phyloP scores from a whole-genome alignment of 1,139 yeast genomes.

The Scheffersomyces titani region DNA sequence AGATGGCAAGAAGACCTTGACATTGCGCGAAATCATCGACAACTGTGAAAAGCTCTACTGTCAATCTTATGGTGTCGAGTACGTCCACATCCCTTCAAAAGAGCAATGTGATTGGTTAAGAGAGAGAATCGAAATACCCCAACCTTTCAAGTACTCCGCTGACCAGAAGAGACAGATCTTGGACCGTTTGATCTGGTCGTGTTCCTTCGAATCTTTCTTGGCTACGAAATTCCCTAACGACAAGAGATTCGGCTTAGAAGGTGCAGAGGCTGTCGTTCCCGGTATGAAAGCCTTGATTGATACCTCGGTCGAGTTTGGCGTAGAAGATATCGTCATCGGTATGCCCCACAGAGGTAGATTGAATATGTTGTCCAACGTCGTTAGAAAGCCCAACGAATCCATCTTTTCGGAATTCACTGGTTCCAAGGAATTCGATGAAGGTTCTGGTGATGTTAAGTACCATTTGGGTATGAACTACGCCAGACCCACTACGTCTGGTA shows the following conservation, averaged over 20 bases:
- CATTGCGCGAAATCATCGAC: conserved; percentile 74
- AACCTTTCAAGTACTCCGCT: conserved; percentile 76
- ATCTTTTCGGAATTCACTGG: conserved; percentile 96
- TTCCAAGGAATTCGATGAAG: conserved; percentile 80
- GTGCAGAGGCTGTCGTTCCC: conserved; percentile 95
- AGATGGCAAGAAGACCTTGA: conserved; percentile 61
- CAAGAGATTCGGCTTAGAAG: conserved; percentile 97
- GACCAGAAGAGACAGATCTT: conserved; percentile 96
- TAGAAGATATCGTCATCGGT: conserved; percentile 95
- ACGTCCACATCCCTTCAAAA: conserved; percentile 94
- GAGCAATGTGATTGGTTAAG: conserved; percentile 98
- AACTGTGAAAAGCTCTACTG: conserved; percentile 86
- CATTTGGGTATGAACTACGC: conserved; percentile 99
- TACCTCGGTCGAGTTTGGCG: conserved; percentile 88
- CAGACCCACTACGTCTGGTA: conserved; percentile 98
- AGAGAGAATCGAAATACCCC: conserved; percentile 92
- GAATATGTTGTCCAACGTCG: conserved; percentile 96
- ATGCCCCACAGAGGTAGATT: conserved; percentile 99
- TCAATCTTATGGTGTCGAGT: conserved; percentile 88
- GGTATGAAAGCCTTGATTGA: conserved; percentile 97
- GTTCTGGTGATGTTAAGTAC: conserved; percentile 98
- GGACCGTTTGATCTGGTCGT: conserved; percentile 96
- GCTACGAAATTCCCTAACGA: conserved; percentile 97
- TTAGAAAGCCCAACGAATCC: conserved; percentile 97
- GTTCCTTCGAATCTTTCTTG: conserved; percentile 88